Conservation (phyloP, 495 filamentous ascomycete genomes). For the Letharia lupina region DNA sequence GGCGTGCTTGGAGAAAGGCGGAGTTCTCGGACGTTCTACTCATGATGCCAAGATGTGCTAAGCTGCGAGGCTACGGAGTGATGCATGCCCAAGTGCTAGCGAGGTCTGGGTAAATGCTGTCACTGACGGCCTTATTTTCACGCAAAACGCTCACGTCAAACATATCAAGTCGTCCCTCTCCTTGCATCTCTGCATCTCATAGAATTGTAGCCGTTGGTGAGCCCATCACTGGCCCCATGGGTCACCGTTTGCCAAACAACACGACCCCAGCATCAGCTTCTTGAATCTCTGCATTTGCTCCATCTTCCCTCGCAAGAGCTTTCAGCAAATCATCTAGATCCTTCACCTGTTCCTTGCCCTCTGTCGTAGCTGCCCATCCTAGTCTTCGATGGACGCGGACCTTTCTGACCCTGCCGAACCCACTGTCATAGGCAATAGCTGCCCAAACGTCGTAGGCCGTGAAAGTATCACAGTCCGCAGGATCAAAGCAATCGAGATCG, state of each 20-base stretch:
- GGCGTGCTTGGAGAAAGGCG: neutral
- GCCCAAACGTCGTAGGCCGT: neutral
- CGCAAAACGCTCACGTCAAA: neutral
- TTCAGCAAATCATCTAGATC: constrained; percentile 14
- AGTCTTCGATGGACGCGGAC: constrained; percentile 10
- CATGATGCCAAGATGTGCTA: constrained; percentile 1
- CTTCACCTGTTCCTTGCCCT: neutral
- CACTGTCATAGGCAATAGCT: neutral
- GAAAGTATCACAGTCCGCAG: neutral
- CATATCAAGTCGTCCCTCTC: neutral
- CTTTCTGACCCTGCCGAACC: neutral
- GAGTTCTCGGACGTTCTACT: neutral
- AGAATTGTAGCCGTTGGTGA: neutral
- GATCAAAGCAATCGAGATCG: constrained; percentile 13
- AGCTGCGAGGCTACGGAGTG: neutral
- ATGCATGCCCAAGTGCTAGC: neutral
- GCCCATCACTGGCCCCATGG: neutral
- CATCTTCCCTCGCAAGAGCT: constrained; percentile 21
- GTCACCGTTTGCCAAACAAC: constrained; percentile 7
- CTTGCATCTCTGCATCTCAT: neutral
- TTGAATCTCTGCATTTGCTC: constrained; percentile 7
- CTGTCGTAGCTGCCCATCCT: neutral
- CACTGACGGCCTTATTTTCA: neutral
- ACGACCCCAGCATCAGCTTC: constrained; percentile 20
- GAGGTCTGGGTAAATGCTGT: neutral